Base-by-base conservation (phyloP, 768 basidiomycete species). In the Glaciozyma martinii region DNA sequence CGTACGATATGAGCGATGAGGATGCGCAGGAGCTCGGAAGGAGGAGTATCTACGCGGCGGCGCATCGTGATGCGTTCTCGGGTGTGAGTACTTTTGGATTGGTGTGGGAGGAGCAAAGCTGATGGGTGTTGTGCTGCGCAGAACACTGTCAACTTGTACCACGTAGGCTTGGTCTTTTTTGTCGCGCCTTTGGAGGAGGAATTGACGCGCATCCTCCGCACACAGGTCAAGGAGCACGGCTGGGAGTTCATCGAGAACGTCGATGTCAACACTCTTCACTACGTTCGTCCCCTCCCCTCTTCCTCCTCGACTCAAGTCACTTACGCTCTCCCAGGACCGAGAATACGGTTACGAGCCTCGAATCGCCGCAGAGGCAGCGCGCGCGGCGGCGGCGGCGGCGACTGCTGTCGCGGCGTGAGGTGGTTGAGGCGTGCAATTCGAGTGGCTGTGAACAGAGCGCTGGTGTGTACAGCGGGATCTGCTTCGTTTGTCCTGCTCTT, bases 1-100 rank as follows among this genome's bases (percentile, higher is more conserved):
- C 80, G 65, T 98, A 89, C 42, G 92, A 98, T 74, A 78, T 98
- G 65, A 83, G 86, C 27, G 90, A 89, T 63, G 91, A 86, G 66
- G 94, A 95, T 67, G 95, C 95, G 3, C 88, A 90, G 75, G 95
- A 98, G 74, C 84, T 98, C 30, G 95, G 88, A 23, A 79, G 92
- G 75, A 80, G 93, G 71, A 91, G 90, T 70, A 97, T 99, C 76
- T 90, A 93, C 72, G 94, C 94, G 50, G 95, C 95, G 59, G 90
- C 90, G 66, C 95, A 98, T 77, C 86, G 94, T 29, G 92, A 95
- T 76, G 91, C 91, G 9, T 94, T 87, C 80, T 94, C 92, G 9
- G 91, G 91, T 40, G 37, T 40, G 37, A 40, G 37, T 40, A 13
- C 37, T 13, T 40, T 6, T 40, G 37, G 37, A 8, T 40, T 40